Conservation (phyloP, 2,329 filamentous ascomycete species). For the Myotisia sp. region DNA sequence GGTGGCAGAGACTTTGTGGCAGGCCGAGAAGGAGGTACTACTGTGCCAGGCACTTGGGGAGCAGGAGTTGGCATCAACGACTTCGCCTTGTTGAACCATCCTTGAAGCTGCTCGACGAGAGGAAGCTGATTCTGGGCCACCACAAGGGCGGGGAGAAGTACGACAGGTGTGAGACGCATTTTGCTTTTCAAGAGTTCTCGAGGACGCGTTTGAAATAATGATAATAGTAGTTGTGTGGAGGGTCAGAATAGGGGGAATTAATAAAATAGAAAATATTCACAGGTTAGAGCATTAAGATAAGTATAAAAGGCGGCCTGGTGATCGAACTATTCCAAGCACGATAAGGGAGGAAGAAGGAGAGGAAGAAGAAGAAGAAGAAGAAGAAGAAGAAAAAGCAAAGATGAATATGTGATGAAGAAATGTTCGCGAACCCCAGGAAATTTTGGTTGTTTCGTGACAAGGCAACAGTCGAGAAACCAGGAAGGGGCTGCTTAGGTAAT, state of each 20-base stretch:
- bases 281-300: slow-evolving; percentile 1
- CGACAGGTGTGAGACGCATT: slow-evolving; percentile 18
- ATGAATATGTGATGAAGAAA: not conserved
- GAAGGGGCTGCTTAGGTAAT: too few relatives aligned
- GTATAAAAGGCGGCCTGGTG: not conserved
- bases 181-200: not conserved
- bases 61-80: slow-evolving; percentile 39
- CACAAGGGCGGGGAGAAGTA: slow-evolving; percentile 65
- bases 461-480: too few relatives aligned
- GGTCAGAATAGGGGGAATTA: slow-evolving; percentile 1
- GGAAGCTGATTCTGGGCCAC: slow-evolving; percentile 46
- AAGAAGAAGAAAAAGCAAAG: slow-evolving; percentile 1
- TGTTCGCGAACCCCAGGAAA: not conserved
- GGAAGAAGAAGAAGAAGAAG: slow-evolving; percentile 32
- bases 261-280: slow-evolving; percentile 2
- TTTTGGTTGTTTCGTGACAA: not conserved
- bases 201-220: not conserved
- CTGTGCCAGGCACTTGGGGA: slow-evolving; percentile 27
- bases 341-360: slow-evolving; percentile 20
- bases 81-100: slow-evolving; percentile 40
- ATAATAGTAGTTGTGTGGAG: too few relatives aligned
- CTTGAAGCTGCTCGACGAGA: slow-evolving; percentile 31
- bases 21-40: slow-evolving; percentile 31
- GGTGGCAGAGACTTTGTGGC: slow-evolving; percentile 26
- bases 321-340: too few relatives aligned